Base-by-base conservation (phyloP, 164 flowering plant species). In the Stephania japonica region DNA sequence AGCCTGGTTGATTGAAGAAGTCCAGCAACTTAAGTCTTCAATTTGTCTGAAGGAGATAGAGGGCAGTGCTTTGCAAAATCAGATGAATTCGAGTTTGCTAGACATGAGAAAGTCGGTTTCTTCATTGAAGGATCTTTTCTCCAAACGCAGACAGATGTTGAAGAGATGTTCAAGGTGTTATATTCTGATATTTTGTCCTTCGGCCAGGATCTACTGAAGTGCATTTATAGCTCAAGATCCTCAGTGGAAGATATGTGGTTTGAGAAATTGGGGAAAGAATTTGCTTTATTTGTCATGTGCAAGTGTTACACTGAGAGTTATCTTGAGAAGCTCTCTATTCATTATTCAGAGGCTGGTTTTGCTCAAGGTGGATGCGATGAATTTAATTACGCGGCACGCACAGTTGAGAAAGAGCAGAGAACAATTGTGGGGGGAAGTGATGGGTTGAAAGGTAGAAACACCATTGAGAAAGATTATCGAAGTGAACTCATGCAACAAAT, bases 1-100 rank as follows among this genome's bases (percentile, higher is more conserved):
- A 80, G 81, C 75, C 62, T 73, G 77, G 73, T 82, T 92, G 83
- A 72, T 81, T 65, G 79, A 86, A 75, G 91, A 89, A 81, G 79
- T 86, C 68, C 83, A 85, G 70, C 83, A 82, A 49, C 89, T 90
- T 2, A 87, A 83, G 69, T 80, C 83, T 70, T 79, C 79, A 14
- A 42, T 88, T 66, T 65, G 59, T 61, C 64, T 77, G 73, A 83
- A 80, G 75, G 90, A 90, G 44, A 78, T 71, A 67, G 91, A 87
- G 71, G 79, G 82, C 74, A 74, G 75, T 78, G 42, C 68, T 7
- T 77, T 86, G 72, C 74, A 73, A 70, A 87, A 82, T 27, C 82
- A 87, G 64, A 26, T 83, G 12, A 70, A 73, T 32, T 43, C 69
- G 38, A 72, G 56, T 78, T 72, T 83, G 71, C 42, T 16, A 68